A percentile compares a stretch with the other conserved stretches of the same genome.
These are phyloP conservation scores for Penicillium cosmopolitanum DNA, from an alignment of 495 filamentous ascomycete species.

Conservation along the genomic window DNA sequence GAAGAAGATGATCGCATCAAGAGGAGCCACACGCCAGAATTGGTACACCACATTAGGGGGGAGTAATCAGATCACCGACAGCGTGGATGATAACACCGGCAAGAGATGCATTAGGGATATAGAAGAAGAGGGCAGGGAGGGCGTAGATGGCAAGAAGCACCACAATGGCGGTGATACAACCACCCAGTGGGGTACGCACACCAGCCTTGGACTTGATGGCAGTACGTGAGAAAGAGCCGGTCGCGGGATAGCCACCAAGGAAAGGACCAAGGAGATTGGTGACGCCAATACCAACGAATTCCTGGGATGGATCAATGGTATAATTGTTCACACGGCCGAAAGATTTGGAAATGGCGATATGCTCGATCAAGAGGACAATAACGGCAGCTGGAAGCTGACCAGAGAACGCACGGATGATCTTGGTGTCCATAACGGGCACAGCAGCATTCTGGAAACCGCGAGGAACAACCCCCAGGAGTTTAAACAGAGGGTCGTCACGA, in stretches of 20 bases:
- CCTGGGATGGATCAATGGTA: conserved; percentile 95
- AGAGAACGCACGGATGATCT: conserved; percentile 64
- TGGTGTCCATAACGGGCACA: conserved; percentile 70
- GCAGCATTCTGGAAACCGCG: conserved; percentile 79
- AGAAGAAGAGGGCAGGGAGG: conserved; percentile 89
- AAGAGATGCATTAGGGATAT: conserved; percentile 85
- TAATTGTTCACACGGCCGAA: conserved; percentile 98
- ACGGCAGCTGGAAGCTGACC: conserved; percentile 75
- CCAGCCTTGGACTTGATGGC: conserved; percentile 98
- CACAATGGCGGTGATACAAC: conserved; percentile 84
- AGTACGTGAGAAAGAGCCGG: conserved; percentile 95
- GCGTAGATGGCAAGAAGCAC: conserved; percentile 96
- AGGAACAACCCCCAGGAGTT: conserved; percentile 76
- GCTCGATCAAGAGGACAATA: conserved; percentile 94
- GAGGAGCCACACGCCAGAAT: conserved; percentile 90
- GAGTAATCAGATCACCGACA: conserved; percentile 91
- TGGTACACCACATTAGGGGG: conserved; percentile 90
- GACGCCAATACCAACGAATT: conserved; percentile 93
- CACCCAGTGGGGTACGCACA: conserved; percentile 89
- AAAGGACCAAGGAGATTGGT: conserved; percentile 92
- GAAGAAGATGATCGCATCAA: conserved; percentile 94
- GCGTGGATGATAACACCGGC: conserved; percentile 97
- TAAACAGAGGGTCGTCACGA: conserved; percentile 55
- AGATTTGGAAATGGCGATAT: conserved; percentile 97
- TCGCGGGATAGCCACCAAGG: conserved; percentile 91